phyloP scores from a whole-genome alignment of 306 rosid species.

The Trichosanthes cucumerina region DNA sequence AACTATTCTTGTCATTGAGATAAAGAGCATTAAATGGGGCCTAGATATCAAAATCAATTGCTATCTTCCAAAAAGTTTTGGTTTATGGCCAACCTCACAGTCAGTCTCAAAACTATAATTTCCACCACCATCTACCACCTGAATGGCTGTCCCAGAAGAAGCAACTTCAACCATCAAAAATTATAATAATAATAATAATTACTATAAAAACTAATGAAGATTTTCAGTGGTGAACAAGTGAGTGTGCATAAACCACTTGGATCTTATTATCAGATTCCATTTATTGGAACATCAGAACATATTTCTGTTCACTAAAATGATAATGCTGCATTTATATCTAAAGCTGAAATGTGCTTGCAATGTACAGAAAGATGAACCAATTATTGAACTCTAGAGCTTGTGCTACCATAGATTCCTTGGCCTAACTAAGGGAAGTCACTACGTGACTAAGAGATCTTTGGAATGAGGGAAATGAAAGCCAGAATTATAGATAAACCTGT shows the following conservation, averaged over 20 bases:
- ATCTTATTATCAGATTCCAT: constrained; percentile 1
- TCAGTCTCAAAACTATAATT: constrained; percentile 1
- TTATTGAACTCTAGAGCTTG: not conserved
- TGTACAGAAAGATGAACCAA: not conserved
- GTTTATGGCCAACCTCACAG: constrained; percentile 6
- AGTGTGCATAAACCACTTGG: not conserved
- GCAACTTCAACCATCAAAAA: constrained; percentile 11
- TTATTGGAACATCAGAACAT: not conserved
- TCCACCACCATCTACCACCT: constrained; percentile 1
- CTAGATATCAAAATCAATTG: not conserved
- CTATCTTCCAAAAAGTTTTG: constrained; percentile 7
- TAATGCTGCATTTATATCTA: constrained; percentile 1
- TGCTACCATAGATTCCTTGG: constrained; percentile 12
- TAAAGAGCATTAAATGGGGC: constrained; percentile 14
- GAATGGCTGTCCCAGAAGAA: constrained; percentile 7
- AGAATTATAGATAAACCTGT: constrained; percentile 27
- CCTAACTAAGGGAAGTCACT: constrained; percentile 16
- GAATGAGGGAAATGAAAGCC: not conserved
- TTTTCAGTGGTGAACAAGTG: not conserved
- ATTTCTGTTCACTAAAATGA: not conserved
- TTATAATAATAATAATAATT: not conserved
- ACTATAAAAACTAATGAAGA: not conserved
- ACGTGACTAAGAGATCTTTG: constrained; percentile 12
- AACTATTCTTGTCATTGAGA: not conserved
- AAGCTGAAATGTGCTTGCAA: not conserved